phyloP scores from a whole-genome alignment of 768 basidiomycete species.

The Mycena latifolia region DNA sequence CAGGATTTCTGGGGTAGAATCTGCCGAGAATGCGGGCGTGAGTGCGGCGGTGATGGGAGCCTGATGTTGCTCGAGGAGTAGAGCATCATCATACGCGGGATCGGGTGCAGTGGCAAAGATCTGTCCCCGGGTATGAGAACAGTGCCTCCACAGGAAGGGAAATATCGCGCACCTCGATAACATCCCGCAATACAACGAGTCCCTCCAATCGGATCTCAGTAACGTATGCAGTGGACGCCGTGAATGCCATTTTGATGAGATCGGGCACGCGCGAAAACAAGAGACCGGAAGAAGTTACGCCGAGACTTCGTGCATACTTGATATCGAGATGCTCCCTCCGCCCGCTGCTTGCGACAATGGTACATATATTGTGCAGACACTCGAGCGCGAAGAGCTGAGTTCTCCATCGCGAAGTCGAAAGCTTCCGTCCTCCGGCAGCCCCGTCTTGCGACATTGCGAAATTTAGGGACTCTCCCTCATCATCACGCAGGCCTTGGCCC shows the following conservation, averaged over 20 bases:
- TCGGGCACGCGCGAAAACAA: conserved; percentile 91
- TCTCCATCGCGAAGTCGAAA: conserved; percentile 88
- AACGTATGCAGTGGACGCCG: conserved; percentile 95
- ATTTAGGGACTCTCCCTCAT: conserved; percentile 94
- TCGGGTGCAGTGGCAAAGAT: conserved; percentile 90
- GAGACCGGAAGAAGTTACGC: conserved; percentile 69
- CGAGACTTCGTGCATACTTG: conserved; percentile 71
- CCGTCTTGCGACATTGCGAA: conserved; percentile 62
- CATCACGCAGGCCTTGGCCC: conserved; percentile 73
- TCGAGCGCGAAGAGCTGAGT: conserved; percentile 96
- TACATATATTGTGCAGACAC: conserved; percentile 92
- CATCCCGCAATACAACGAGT: conserved; percentile 88
- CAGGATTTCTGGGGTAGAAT: conserved; percentile 95
- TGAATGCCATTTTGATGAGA: conserved; percentile 98
- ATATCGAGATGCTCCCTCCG: conserved; percentile 89
- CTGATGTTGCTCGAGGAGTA: conserved; percentile 96
- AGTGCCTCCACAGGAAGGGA: background rate
- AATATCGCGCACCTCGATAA: conserved; percentile 78
- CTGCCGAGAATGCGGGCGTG: conserved; percentile 95
- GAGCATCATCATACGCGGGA: conserved; percentile 90
- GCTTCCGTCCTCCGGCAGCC: conserved; percentile 50
- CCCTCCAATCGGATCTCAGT: conserved; percentile 96
- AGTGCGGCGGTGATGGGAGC: conserved; percentile 98
- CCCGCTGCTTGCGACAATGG: conserved; percentile 77
- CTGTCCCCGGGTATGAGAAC: conserved; percentile 55